phyloP scores from a whole-genome alignment of 1,139 yeast species.

The Taphrina confusa region DNA sequence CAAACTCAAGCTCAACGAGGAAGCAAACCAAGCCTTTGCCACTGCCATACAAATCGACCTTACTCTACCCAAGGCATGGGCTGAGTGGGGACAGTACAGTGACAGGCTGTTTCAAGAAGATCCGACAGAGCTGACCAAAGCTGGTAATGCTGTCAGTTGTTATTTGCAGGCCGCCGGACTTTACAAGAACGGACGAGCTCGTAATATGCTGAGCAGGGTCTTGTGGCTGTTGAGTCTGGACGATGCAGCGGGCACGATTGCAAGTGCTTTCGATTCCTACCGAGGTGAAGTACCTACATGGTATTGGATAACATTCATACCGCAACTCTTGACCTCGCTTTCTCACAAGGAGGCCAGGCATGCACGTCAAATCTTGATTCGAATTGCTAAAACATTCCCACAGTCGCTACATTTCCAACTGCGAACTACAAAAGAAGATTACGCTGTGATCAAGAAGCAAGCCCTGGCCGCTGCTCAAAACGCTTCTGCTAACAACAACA shows the following conservation, averaged over 20 bases:
- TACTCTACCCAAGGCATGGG: constrained; percentile 97
- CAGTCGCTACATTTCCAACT: constrained; percentile 95
- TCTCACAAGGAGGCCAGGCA: constrained; percentile 88
- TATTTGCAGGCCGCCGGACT: constrained; percentile 96
- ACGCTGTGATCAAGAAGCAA: constrained; percentile 81
- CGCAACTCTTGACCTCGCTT: constrained; percentile 84
- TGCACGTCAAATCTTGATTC: constrained; percentile 81
- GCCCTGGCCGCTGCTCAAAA: constrained; percentile 62
- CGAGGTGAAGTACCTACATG: constrained; percentile 97
- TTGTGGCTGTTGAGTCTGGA: constrained; percentile 93
- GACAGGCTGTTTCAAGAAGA: constrained; percentile 84
- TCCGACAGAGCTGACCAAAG: constrained; percentile 79
- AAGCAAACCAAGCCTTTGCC: constrained; percentile 96
- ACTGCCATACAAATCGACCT: constrained; percentile 95
- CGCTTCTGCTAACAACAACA: constrained; percentile 40
- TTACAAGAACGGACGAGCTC: constrained; percentile 87
- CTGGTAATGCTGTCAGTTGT: constrained; percentile 92
- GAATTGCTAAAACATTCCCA: constrained; percentile 94
- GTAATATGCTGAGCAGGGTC: constrained; percentile 83
- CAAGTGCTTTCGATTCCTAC: constrained; percentile 86
- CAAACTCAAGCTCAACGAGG: constrained; percentile 82
- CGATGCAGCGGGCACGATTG: constrained; percentile 75
- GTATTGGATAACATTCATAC: constrained; percentile 98
- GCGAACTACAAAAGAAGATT: constrained; percentile 92
- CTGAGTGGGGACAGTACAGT: constrained; percentile 97